Percentiles rank a stretch among this genome's conserved stretches.
phyloP scores from a whole-genome alignment of 768 basidiomycete species.

The Chiua virens region DNA sequence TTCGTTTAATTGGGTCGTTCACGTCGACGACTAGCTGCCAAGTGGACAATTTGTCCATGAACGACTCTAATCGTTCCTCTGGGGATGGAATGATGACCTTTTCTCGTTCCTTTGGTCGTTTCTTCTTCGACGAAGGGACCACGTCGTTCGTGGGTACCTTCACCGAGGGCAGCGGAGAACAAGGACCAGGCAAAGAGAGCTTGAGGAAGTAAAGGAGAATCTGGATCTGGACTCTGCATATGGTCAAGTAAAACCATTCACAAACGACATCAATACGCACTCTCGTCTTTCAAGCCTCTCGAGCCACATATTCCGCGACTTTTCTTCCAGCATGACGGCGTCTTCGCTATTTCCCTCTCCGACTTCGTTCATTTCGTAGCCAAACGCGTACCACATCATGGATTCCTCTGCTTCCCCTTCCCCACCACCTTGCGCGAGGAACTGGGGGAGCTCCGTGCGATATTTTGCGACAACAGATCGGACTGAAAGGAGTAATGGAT shows the following conservation, averaged over 20 bases:
- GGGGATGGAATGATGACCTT: slow-evolving; percentile 24
- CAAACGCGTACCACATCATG: slow-evolving; percentile 75
- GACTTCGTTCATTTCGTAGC: slow-evolving; percentile 48
- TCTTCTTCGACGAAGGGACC: slow-evolving; percentile 33
- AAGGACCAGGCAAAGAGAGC: slow-evolving; percentile 56
- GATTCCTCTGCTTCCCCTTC: slow-evolving; percentile 65
- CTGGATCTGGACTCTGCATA: slow-evolving; percentile 66
- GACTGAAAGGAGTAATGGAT: slow-evolving; percentile 63
- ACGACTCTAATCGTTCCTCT: slow-evolving; percentile 62
- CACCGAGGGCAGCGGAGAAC: slow-evolving; percentile 29
- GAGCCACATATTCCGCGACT: slow-evolving; percentile 57
- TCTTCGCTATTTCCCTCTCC: slow-evolving; percentile 30
- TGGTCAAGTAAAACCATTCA: slow-evolving; percentile 5
- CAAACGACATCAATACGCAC: slow-evolving; percentile 35
- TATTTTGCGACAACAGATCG: slow-evolving; percentile 59
- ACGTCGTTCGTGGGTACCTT: slow-evolving; percentile 25
- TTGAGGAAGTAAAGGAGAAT: slow-evolving; percentile 69
- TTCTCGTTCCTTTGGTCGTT: slow-evolving; percentile 20
- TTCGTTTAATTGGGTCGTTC: slow-evolving; percentile 30
- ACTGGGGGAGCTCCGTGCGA: slow-evolving; percentile 57
- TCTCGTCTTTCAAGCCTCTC: slow-evolving; percentile 69
- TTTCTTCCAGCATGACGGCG: slow-evolving; percentile 42
- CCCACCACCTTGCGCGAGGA: slow-evolving; percentile 59
- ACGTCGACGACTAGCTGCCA: slow-evolving; percentile 63
- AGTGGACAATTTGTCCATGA: slow-evolving; percentile 78